These are phyloP conservation scores for Termitomyces heimii DNA, from an alignment of 768 basidiomycete genomes.

Conservation along the genomic window DNA sequence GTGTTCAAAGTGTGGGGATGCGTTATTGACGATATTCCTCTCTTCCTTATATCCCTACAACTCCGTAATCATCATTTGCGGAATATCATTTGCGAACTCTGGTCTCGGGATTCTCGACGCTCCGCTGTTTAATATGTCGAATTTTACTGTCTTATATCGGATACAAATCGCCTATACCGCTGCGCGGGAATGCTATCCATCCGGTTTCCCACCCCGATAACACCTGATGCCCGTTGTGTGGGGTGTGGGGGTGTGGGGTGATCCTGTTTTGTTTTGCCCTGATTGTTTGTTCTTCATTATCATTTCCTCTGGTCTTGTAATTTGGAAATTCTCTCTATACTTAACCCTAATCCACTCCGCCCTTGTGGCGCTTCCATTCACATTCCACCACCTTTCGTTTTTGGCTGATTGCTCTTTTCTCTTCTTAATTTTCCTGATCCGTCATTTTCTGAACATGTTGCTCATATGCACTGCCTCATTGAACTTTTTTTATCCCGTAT, in stretches of 20 bases:
- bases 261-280: background rate
- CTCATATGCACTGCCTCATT: slow-evolving; percentile 12
- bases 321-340: background rate
- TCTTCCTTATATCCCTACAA: slow-evolving; percentile 5
- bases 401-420: background rate
- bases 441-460: background rate
- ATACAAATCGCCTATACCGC: background rate
- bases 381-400: background rate
- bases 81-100: background rate
- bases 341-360: background rate
- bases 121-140: background rate
- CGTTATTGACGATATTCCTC: slow-evolving; percentile 11
- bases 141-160: background rate
- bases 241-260: too few relatives aligned
- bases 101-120: background rate
- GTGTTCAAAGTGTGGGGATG: background rate
- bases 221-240: too few relatives aligned
- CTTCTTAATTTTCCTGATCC: background rate
- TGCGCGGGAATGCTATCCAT: background rate
- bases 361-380: background rate
- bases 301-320: background rate
- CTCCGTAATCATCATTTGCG: background rate
- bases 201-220: too few relatives aligned
- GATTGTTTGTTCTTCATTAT: background rate
- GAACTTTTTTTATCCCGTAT: slow-evolving; percentile 2